Base-by-base conservation (phyloP, 768 basidiomycete species). In the Mycena vulgaris region DNA sequence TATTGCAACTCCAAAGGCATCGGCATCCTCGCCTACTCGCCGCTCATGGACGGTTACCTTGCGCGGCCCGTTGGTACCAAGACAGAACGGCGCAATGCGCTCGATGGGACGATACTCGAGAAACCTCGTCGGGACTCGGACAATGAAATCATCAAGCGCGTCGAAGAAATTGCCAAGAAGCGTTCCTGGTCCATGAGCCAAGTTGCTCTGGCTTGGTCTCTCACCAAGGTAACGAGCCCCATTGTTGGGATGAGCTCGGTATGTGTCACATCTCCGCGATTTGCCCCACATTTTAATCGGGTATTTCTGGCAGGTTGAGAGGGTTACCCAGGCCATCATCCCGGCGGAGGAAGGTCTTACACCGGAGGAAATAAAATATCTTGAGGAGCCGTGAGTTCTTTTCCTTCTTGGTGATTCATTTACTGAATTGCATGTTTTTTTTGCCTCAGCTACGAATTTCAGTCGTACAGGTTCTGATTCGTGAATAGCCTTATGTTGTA, bases 11-110 rank as follows among this genome's bases (percentile, higher is more conserved):
- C 77, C 69, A 83, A 85, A 35, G 89, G 89, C 25, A 86, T 90
- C 35, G 87, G 88, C 0, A 72, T 86, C 31, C 86, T 90, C 30
- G 85, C 88, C 0, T 89, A 85, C 84, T 77, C 82, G 0, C 87
- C 88, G 3, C 80, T 90, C 17, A 58, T 63, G 13, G 66, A 68
- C 14, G 87, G 86, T 8, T 40, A 74, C 47, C 82, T 87, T 11
- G 82, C 83, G 0, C 81, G 85, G 2, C 85, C 84, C 0, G 2
- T 81, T 1, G 79, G 77, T 3, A 66, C 64, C 1, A 75, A 76
- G 47, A 78, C 83, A 0, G 39, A 40, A 13, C 5, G 47, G 25
- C 63, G 53, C 40, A 30, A 9, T 27, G 14, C 27, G 3, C n/a
- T 31, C 37, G 78, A 74, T 53, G 76, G 74, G 8, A 72, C 76